Evolutionary conservation across 805 yeast species (phyloP).

Genomic region (Zygotorulaspora florentina): DNA sequence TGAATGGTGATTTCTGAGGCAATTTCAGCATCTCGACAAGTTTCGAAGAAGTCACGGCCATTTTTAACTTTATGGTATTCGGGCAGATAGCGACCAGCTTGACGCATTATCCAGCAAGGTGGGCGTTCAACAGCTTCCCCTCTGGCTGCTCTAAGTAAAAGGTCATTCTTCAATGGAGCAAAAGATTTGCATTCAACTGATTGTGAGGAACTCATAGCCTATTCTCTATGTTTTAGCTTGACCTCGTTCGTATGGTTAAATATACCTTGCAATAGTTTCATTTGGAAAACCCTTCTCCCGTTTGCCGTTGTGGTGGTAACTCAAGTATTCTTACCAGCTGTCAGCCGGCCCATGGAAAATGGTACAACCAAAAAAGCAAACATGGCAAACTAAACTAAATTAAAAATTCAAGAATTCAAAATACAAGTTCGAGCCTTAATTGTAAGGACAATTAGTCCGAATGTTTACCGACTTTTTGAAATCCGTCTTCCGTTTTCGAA

Average conservation of each 20-base stretch:
- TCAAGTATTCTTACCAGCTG: not conserved
- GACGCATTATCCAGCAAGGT: slow-evolving; percentile 97
- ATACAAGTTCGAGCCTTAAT: no score
- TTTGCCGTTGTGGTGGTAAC: not conserved
- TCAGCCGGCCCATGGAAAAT: not conserved
- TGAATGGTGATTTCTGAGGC: slow-evolving; percentile 94
- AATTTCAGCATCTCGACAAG: slow-evolving; percentile 91
- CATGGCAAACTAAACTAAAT: not conserved
- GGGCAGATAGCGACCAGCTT: slow-evolving; percentile 90
- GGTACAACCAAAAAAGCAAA: not conserved
- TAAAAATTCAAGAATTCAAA: no score
- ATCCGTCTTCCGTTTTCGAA: slow-evolving; percentile 63
- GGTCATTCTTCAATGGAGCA: slow-evolving; percentile 80
- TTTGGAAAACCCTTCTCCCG: not conserved
- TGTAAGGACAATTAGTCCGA: no score
- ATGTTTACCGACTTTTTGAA: slow-evolving; percentile 35
- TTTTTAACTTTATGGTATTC: slow-evolving; percentile 90
- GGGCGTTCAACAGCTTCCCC: slow-evolving; percentile 94
- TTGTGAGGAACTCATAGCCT: slow-evolving; percentile 6
- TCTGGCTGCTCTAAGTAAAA: slow-evolving; percentile 84
- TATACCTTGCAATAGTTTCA: not conserved
- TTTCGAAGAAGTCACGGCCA: slow-evolving; percentile 82
- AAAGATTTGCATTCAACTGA: slow-evolving; percentile 39
- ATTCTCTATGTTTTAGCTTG: not conserved
- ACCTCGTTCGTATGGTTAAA: not conserved